Evolutionary conservation across 2,329 filamentous ascomycete genomes (phyloP).

Genomic region (Botryotinia calthae): DNA sequence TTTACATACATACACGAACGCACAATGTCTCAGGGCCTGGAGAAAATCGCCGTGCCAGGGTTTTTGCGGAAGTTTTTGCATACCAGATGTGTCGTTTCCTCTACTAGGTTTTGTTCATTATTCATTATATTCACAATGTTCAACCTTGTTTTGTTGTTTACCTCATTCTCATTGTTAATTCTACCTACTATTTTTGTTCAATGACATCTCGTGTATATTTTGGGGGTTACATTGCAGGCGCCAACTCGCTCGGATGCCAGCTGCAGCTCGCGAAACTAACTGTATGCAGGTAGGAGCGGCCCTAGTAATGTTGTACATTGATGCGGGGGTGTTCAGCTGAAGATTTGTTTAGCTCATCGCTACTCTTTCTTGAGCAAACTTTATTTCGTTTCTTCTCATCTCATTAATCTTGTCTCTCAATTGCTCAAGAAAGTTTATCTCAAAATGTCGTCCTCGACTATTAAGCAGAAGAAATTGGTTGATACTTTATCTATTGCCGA

Average conservation of each 20-base stretch:
- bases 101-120: not conserved
- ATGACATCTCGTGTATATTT: not conserved
- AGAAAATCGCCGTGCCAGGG: not conserved
- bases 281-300: not conserved
- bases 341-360: not conserved
- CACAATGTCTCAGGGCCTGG: not conserved
- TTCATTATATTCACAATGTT: not conserved
- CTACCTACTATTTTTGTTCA: not conserved
- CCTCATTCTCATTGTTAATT: not conserved
- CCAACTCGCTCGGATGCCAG: not conserved
- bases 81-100: not conserved
- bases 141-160: not conserved
- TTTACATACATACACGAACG: not conserved
- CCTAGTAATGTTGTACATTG: not conserved
- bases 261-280: not conserved
- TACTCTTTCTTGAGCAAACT: not conserved
- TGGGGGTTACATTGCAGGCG: not conserved
- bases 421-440: not conserved
- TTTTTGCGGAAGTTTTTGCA: not conserved
- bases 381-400: not conserved
- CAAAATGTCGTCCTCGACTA: slow-evolving; percentile 27
- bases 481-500: slow-evolving; percentile 26
- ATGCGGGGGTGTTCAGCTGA: not conserved
- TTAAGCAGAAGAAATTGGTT: slow-evolving; percentile 25
- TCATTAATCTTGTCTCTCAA: not conserved